phyloP scores from a whole-genome alignment of 805 yeast genomes.

The Ogataea neopini region DNA sequence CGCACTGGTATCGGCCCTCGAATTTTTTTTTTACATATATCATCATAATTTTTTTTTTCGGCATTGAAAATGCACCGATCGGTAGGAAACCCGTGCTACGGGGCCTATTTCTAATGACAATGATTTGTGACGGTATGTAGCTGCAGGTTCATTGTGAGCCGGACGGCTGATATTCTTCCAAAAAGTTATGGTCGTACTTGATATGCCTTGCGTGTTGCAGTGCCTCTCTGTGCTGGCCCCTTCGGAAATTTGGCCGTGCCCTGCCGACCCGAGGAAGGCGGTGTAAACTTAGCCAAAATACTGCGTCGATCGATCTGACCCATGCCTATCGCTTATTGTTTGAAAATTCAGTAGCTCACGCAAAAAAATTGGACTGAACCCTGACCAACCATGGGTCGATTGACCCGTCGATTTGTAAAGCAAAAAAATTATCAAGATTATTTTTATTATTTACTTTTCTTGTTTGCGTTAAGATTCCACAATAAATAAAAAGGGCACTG shows the following conservation, averaged over 20 bases:
- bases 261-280: neutral
- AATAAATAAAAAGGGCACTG: neutral
- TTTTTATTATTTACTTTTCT: neutral
- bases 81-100: slow-evolving; percentile 1
- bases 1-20: slow-evolving; percentile 1
- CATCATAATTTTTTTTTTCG: slow-evolving; percentile 1
- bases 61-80: slow-evolving; percentile 1
- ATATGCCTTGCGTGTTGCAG: too few relatives aligned
- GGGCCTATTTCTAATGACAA: neutral
- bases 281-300: neutral
- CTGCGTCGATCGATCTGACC: neutral
- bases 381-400: neutral
- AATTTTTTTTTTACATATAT: neutral
- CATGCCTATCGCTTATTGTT: neutral
- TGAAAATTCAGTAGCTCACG: neutral
- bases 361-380: neutral
- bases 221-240: neutral
- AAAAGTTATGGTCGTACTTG: too few relatives aligned
- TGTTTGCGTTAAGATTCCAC: neutral
- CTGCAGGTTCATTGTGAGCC: neutral
- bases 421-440: neutral
- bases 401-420: neutral
- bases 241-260: neutral
- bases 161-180: neutral
- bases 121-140: neutral